Evolutionary conservation across 495 filamentous ascomycete species (phyloP), one percentile per base, ranked within the genome.

Genomic region (Daldinia concentrica): DNA sequence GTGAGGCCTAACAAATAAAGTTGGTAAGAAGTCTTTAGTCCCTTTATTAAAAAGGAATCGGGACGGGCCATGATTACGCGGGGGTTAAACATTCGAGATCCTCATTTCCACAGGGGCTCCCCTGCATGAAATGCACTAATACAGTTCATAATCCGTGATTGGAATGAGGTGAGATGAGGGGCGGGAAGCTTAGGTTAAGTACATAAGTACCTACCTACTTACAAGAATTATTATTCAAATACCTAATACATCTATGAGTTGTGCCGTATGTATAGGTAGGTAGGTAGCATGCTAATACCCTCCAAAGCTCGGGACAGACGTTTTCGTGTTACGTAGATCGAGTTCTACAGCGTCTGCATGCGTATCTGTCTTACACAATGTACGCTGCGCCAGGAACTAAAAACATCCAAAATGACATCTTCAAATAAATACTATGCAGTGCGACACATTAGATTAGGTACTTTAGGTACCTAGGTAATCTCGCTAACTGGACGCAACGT

Each of bases 51-150:
- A 52, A 54, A 30, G 50, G 50, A 54, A 30, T 30, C 50, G 50
- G 50, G 50, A 54, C 50, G 50, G 50, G 22, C 50, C 50, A 54
- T 54, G 27, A 11, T 29, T 54, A 30, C 50, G 50, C 43, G 50
- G 50, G 50, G 27, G 29, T 24, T 6, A 39, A 32, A 67, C n/a
- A 12, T 60, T 55, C 34, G 34, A 67, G 56, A 67, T 52, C 39
- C 48, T 60, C 30, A 60, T 45, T 39, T 27, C n/a, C n/a, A n/a
- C 17, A 68, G 37, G 65, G 50, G 37, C 26, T 36, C 14, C 50
- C 50, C 26, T 54, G 26, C 27, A 54, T 54, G 43, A 48, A 48
- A 48, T 48, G 17, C 43, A 48, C 43, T 48, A 24, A 17, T 45
- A 22, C 17, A 8, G 19, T 8, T 19, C 39, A 43, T 43, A 43